Percentiles rank a stretch among this genome's conserved stretches.
phyloP scores from a whole-genome alignment of 306 rosid species.

The Hippophae rhamnoides region DNA sequence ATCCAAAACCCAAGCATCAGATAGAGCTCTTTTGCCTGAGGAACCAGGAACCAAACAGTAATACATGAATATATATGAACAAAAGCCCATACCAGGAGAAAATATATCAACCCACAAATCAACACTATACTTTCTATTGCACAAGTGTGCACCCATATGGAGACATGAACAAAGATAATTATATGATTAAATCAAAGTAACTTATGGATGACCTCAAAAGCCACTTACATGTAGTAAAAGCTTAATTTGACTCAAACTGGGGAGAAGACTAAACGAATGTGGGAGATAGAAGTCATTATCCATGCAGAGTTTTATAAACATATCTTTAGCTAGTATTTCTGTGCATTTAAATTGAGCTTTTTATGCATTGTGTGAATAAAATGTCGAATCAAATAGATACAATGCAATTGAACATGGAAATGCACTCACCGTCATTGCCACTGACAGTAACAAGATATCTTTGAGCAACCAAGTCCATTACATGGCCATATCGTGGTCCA shows the following conservation, averaged over 20 bases:
- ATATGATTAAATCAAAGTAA: no score
- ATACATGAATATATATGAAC: constrained; percentile 15
- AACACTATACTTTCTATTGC: no score
- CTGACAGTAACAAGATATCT: constrained; percentile 91
- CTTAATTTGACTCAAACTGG: no score
- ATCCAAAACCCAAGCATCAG: constrained; percentile 96
- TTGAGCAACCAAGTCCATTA: constrained; percentile 98
- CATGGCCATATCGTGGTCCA: constrained; percentile 99
- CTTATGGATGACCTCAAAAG: no score
- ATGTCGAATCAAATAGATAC: background rate
- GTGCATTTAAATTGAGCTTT: background rate
- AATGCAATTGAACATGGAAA: constrained; percentile 5
- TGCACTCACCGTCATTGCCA: constrained; percentile 85
- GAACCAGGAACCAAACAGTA: constrained; percentile 10
- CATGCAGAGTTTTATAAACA: background rate
- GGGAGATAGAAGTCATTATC: no score
- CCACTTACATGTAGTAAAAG: no score
- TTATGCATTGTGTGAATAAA: background rate
- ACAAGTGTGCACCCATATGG: no score
- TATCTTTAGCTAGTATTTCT: no score
- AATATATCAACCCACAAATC: background rate
- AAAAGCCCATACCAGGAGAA: constrained; percentile 13
- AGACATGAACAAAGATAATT: no score
- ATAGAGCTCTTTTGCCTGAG: constrained; percentile 80
- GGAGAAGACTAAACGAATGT: no score